Conservation (phyloP, 345 rosid species). For the Citrus unshiu region DNA sequence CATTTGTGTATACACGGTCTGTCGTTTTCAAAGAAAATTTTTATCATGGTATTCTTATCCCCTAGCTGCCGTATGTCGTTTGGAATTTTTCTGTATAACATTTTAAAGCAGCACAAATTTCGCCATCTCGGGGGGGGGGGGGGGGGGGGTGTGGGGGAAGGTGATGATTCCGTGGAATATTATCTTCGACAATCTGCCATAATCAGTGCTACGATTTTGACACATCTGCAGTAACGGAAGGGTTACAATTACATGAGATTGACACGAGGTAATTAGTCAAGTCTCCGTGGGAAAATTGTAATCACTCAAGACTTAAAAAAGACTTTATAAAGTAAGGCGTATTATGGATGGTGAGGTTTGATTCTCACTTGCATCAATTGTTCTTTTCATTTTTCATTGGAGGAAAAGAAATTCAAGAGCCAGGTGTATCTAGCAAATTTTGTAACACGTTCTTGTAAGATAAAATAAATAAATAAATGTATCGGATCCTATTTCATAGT, state of each 20-base stretch:
- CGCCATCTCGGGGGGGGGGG: too few relatives aligned
- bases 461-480: too few relatives aligned
- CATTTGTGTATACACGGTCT: not conserved
- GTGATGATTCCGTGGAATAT: not conserved
- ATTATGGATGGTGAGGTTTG: not conserved
- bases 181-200: not conserved
- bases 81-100: too few relatives aligned
- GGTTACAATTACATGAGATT: not conserved
- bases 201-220: not conserved
- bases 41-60: too few relatives aligned
- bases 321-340: too few relatives aligned
- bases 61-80: too few relatives aligned
- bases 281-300: not conserved
- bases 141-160: too few relatives aligned
- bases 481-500: too few relatives aligned
- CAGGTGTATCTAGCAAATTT: too few relatives aligned
- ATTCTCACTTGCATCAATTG: not conserved
- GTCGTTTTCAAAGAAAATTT: too few relatives aligned
- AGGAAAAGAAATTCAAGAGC: too few relatives aligned
- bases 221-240: not conserved
- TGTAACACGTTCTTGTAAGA: too few relatives aligned
- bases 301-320: not conserved
- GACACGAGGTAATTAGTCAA: not conserved
- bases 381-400: not conserved
- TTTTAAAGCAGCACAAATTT: not conserved